phyloP scores from a whole-genome alignment of 306 rosid species.

The Astragalus membranaceus region DNA sequence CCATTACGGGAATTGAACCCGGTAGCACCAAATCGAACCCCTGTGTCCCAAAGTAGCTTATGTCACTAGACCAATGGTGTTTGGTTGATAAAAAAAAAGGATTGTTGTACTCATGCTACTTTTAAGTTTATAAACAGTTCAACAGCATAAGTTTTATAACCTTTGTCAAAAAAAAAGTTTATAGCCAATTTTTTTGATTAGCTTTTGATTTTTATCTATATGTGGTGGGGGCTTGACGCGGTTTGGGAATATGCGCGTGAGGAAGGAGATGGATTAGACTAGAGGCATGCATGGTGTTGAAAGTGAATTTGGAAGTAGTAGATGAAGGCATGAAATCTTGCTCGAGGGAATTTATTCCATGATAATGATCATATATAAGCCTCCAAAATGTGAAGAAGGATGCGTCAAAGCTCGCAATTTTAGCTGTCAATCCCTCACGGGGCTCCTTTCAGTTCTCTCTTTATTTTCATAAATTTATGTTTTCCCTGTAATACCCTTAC shows the following conservation, averaged over 20 bases:
- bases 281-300: neutral
- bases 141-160: no score
- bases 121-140: no score
- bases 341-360: neutral
- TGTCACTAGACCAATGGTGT: no score
- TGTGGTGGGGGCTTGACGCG: conserved; percentile 5
- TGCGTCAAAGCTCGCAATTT: conserved; percentile 48
- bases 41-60: no score
- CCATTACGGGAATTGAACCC: no score
- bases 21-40: no score
- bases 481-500: neutral
- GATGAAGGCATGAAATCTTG: neutral
- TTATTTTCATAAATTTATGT: neutral
- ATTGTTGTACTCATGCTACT: no score
- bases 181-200: no score
- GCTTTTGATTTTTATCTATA: neutral
- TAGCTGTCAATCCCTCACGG: conserved; percentile 91
- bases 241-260: conserved; percentile 59
- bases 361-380: neutral
- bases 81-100: no score
- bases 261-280: neutral
- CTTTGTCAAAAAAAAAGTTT: no score
- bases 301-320: neutral
- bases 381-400: conserved; percentile 43
- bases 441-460: conserved; percentile 12